Base-by-base conservation (phyloP, 2,329 filamentous ascomycete genomes). In the Triangularia setosa region DNA sequence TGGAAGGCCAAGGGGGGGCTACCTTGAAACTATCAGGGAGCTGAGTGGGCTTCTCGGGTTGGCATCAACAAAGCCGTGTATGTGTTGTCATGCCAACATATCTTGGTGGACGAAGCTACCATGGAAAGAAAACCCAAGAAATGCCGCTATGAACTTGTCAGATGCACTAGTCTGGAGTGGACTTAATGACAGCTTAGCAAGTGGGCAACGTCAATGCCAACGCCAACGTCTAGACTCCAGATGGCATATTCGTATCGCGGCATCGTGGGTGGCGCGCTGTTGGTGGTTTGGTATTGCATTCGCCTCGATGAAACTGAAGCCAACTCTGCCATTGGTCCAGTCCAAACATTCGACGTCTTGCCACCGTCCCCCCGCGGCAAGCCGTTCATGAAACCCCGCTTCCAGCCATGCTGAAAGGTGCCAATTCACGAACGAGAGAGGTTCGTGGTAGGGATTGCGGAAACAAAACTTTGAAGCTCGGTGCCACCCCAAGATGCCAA, bases 341-440 rank as follows among this genome's bases (percentile, higher is more conserved):
- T 21, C 24, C 52, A 24, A 27, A 16, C 52, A 28, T 55, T 60
- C 14, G 58, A 30, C 24, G 23, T 60, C 25, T 60, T 60, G 58
- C 58, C 35, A 53, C 25, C 52, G 52, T 27, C 58, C 58, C 21
- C 35, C 58, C 58, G 58, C 33, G 58, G 58, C 40, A 60, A 60
- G 40, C 35, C 52, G 25, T 55, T 55, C 23, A 25, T 24, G 23
- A 44, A 30, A n/a, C 40, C 58, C 58, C 58, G 58, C 58, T 60
- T 60, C 40, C 23, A 25, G 2, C n/a, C 40, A 14, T 44, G 35
- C 25, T 40, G 23, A 16, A 27, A 44, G 25, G 16, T 60, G 58
- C 58, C 25, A 60, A 52, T 60, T 60, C 21, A 21, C 58, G 27
- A 53, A 60, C 58, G n/a, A 53, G 24, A 60, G 35, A 60, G 40